Conservation (phyloP, 2,329 filamentous ascomycete genomes). For the Whalleya microplaca region DNA sequence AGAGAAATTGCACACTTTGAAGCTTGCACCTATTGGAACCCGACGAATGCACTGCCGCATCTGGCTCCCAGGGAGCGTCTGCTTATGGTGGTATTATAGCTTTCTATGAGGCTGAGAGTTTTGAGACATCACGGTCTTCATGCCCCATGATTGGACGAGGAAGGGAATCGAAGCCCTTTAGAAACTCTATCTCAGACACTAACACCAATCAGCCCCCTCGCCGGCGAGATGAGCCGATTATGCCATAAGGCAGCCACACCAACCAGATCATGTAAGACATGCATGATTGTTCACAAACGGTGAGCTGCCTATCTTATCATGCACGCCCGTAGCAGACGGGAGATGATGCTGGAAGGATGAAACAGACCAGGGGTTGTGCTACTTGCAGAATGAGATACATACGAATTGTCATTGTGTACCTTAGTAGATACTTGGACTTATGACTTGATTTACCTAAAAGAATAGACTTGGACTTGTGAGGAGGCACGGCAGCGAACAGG, state of each 20-base stretch:
- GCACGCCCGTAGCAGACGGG: neutral
- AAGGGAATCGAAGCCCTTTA: conserved; percentile 18
- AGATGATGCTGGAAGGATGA: neutral
- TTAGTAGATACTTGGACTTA: no score
- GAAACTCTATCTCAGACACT: conserved; percentile 23
- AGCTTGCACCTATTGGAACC: conserved; percentile 2
- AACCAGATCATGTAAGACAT: neutral
- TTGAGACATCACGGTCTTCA: conserved; percentile 10
- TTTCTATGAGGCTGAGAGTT: conserved; percentile 13
- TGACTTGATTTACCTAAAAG: neutral
- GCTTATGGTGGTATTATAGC: neutral
- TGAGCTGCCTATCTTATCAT: neutral
- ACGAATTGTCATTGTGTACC: no score
- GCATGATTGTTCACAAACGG: neutral
- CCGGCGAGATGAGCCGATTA: conserved; percentile 2
- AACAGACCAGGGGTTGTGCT: neutral
- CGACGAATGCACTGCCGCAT: conserved; percentile 20
- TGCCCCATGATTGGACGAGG: conserved; percentile 12
- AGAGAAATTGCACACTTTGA: conserved; percentile 2
- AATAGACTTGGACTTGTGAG: neutral
- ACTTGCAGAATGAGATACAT: no score
- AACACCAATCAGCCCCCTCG: conserved; percentile 2
- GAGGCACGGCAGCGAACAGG: neutral
- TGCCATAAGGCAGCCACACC: neutral
- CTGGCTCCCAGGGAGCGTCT: conserved; percentile 2